Conservation (phyloP, 2,329 filamentous ascomycete species). For the Aspergillus tubingensis region DNA sequence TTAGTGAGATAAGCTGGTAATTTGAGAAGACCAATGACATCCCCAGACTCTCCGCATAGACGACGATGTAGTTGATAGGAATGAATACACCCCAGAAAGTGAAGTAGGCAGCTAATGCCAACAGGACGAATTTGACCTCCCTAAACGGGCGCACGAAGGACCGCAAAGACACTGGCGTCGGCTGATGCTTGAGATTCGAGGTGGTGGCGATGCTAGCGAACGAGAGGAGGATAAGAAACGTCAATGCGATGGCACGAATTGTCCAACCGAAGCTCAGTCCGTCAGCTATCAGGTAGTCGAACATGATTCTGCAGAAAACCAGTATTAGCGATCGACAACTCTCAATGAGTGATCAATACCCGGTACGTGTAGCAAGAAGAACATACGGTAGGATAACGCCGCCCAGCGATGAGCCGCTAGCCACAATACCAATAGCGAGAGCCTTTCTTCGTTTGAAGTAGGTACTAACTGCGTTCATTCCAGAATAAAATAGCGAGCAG, state of each 20-base stretch:
- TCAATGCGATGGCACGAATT: conserved; percentile 55
- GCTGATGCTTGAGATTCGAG: conserved; percentile 32
- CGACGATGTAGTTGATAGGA: conserved; percentile 12
- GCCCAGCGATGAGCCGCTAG: conserved; percentile 53
- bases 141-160: conserved; percentile 8
- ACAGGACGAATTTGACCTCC: conserved; percentile 5
- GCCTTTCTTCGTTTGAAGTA: conserved; percentile 54
- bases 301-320: conserved; percentile 47
- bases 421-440: conserved; percentile 52
- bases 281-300: conserved; percentile 50
- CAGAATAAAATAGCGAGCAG: not conserved
- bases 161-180: not conserved
- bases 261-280: conserved; percentile 55
- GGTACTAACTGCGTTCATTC: conserved; percentile 21
- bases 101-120: conserved; percentile 6
- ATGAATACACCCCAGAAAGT: conserved; percentile 22
- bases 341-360: too few species aligned
- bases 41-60: not conserved
- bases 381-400: conserved; percentile 55
- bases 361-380: too few species aligned
- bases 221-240: conserved; percentile 58
- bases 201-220: conserved; percentile 54
- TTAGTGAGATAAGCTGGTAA: not conserved
- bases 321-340: too few species aligned
- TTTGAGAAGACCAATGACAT: not conserved